Base-by-base conservation (phyloP, 306 rosid genomes). In the Vigna hirtella region DNA sequence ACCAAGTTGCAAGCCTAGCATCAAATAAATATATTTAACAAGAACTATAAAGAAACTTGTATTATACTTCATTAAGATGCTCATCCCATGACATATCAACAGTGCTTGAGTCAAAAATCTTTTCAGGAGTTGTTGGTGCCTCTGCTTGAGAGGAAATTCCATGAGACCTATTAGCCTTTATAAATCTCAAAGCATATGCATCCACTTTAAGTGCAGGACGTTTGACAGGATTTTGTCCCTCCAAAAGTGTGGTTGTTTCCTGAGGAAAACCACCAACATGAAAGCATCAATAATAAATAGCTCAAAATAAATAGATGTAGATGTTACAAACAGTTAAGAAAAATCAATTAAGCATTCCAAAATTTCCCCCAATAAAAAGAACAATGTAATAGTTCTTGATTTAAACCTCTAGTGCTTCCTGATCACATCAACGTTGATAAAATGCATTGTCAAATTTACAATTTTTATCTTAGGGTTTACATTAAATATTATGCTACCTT, bases 161-260 rank as follows among this genome's bases (percentile, higher is more conserved):
- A 47, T 42, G 72, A 78, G 82, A 85, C 28, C 88, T 81, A 79
- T 82, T 89, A 76, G 84, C 83, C 84, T 87, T 88, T 83, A 93
- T 73, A 83, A 91, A 89, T 75, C 97, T 88, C 78, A 72, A 62
- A 50, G 98, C 98, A 80, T 91, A 93, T 38, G 79, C 88, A 81
- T 76, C 89, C 81, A 90, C 78, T 66, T 89, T 67, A 30, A 66
- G 66, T 43, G 86, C 40, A 34, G 82, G 75, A 66, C 36, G 79
- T 76, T 79, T 83, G 72, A 28, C 50, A 62, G 85, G 81, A 81
- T 62, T 24, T 69, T 70, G 86, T 61, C 74, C 80, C 65, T 85
- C 84, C 74, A 81, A 64, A 65, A 81, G 79, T 81, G 84, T 81
- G 82, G 76, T 50, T 57, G 84, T 68, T 73, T 87, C 93, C 98